A percentile compares a stretch with the other conserved stretches of the same genome.
Evolutionary conservation across 2,329 filamentous ascomycete genomes (phyloP).

Genomic region (Fusarium dlaminii): DNA sequence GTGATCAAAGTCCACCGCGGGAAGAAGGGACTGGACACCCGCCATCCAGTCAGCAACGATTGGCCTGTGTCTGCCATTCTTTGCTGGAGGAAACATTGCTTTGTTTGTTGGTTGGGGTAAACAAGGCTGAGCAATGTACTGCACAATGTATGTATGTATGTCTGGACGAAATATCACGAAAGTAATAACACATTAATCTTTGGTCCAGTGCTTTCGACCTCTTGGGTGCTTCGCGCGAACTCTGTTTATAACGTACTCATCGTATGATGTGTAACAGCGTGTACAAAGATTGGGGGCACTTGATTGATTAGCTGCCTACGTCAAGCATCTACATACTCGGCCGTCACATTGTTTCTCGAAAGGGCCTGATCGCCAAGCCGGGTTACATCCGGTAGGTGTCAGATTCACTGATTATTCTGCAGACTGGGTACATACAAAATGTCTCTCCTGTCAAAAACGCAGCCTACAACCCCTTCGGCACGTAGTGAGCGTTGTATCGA

Average conservation of each 20-base stretch:
- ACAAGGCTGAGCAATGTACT: background rate
- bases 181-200: background rate
- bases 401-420: background rate
- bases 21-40: slow-evolving; percentile 1
- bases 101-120: background rate
- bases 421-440: background rate
- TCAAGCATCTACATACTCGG: background rate
- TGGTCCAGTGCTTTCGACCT: background rate
- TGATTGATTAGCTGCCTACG: background rate
- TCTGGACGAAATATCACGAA: background rate
- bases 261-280: background rate
- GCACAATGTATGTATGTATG: background rate
- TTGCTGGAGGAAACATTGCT: background rate
- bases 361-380: background rate
- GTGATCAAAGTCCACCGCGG: background rate
- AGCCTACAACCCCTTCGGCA: background rate
- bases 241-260: background rate
- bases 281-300: background rate
- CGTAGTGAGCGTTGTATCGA: background rate
- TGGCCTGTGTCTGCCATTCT: background rate
- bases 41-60: background rate
- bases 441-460: background rate
- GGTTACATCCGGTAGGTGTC: background rate
- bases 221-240: background rate
- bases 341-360: background rate